phyloP scores from a whole-genome alignment of 2,329 filamentous ascomycete genomes.

The Cytospora leucostoma region DNA sequence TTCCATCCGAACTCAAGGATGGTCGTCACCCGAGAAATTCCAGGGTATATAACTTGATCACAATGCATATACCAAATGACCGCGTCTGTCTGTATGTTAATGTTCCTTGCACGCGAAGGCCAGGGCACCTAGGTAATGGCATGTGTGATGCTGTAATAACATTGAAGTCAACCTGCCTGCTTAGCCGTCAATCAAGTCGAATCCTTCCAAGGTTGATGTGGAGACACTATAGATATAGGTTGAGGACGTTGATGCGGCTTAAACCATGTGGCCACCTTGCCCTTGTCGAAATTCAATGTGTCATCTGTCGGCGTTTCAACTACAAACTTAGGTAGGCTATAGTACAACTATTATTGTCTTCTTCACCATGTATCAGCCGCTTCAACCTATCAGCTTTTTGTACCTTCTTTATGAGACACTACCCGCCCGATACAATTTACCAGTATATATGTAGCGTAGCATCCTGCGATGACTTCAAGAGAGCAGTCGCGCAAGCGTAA shows the following conservation, averaged over 20 bases:
- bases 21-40: conserved; percentile 10
- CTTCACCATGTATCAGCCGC: conserved; percentile 8
- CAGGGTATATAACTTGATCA: conserved; percentile 5
- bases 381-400: conserved; percentile 21
- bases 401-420: conserved; percentile 21
- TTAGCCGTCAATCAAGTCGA: background rate
- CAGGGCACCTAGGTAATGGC: background rate
- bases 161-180: too few relatives aligned
- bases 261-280: conserved; percentile 27
- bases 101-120: background rate
- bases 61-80: background rate
- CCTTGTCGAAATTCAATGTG: conserved; percentile 22
- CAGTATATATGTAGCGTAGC: background rate
- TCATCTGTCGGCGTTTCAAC: conserved; percentile 8
- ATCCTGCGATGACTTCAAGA: too few relatives aligned
- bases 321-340: conserved; percentile 12
- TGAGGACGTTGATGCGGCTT: conserved; percentile 27
- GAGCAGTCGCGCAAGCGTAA: too few relatives aligned
- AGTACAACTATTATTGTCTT: conserved; percentile 7
- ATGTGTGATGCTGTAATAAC: too few relatives aligned
- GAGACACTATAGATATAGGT: background rate
- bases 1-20: conserved; percentile 17
- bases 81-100: background rate
- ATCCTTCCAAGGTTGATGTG: background rate
- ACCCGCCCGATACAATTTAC: background rate